phyloP scores from a whole-genome alignment of 2,329 filamentous ascomycete genomes.

The Aspergillus latus region DNA sequence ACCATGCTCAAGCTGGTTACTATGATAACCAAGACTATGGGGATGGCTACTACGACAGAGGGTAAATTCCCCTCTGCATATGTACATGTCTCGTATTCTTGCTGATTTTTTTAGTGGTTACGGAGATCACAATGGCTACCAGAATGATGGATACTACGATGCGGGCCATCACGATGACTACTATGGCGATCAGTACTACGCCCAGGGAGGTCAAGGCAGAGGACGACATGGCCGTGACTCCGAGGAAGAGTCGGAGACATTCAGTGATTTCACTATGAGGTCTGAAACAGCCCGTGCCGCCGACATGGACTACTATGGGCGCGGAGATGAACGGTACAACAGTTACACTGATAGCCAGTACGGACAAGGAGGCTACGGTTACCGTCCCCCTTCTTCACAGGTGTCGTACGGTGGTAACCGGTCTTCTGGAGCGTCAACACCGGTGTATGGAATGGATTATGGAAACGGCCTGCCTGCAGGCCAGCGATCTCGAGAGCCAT shows the following conservation, averaged over 20 bases:
- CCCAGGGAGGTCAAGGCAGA: conserved; percentile 67
- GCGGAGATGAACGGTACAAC: conserved; percentile 92
- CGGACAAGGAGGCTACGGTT: conserved; percentile 68
- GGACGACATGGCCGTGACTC: conserved; percentile 70
- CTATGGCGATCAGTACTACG: conserved; percentile 82
- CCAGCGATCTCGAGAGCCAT: conserved; percentile 91
- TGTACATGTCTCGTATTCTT: not conserved
- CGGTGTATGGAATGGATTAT: conserved; percentile 97
- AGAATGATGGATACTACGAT: conserved; percentile 82
- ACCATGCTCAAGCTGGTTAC: conserved; percentile 62
- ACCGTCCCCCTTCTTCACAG: conserved; percentile 92
- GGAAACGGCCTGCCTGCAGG: conserved; percentile 83
- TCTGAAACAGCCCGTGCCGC: conserved; percentile 96
- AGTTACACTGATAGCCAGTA: conserved; percentile 79
- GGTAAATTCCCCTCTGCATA: conserved; percentile 51
- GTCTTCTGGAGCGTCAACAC: conserved; percentile 94
- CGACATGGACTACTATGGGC: conserved; percentile 99
- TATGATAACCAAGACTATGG: conserved; percentile 64
- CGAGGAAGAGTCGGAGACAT: conserved; percentile 97
- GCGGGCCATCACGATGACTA: conserved; percentile 70
- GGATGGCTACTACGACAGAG: conserved; percentile 79
- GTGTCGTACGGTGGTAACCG: conserved; percentile 94
- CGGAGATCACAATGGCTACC: conserved; percentile 71
- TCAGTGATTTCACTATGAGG: conserved; percentile 99
- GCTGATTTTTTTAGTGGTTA: conserved; percentile 64